phyloP scores from a whole-genome alignment of 2,329 filamentous ascomycete genomes.

The Keithomyces neogunnii region DNA sequence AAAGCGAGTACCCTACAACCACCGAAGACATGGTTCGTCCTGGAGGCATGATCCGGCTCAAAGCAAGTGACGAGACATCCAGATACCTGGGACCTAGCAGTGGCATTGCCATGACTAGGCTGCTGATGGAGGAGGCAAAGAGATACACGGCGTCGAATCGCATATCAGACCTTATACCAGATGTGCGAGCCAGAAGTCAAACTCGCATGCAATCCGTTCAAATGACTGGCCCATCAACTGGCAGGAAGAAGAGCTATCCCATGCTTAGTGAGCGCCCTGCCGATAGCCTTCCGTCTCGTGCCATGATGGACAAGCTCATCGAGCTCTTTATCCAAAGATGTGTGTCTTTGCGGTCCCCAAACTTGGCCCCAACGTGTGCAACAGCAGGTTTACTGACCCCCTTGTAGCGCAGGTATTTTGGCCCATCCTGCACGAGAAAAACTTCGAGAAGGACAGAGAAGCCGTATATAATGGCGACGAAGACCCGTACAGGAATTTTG shows the following conservation, averaged over 20 bases:
- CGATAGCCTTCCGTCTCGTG: slow-evolving; percentile 61
- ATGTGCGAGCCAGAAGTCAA: slow-evolving; percentile 51
- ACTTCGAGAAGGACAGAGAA: slow-evolving; percentile 67
- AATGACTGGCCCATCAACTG: slow-evolving; percentile 39
- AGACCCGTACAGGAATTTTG: slow-evolving; percentile 80
- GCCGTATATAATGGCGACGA: slow-evolving; percentile 69
- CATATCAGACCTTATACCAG: slow-evolving; percentile 86
- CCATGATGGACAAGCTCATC: slow-evolving; percentile 68
- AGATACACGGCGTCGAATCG: slow-evolving; percentile 83
- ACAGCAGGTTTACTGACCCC: slow-evolving; percentile 8
- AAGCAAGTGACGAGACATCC: slow-evolving; percentile 75
- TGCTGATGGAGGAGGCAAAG: slow-evolving; percentile 95
- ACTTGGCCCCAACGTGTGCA: neutral
- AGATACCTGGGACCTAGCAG: slow-evolving; percentile 91
- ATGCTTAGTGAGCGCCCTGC: slow-evolving; percentile 82
- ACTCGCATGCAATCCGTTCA: slow-evolving; percentile 52
- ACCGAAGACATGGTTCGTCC: slow-evolving; percentile 81
- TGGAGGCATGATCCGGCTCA: slow-evolving; percentile 75
- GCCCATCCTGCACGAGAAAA: slow-evolving; percentile 77
- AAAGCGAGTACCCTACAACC: slow-evolving; percentile 59
- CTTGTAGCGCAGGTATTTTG: slow-evolving; percentile 73
- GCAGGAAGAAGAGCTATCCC: slow-evolving; percentile 77
- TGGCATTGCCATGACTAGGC: slow-evolving; percentile 86
- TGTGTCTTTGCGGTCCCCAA: slow-evolving; percentile 26
- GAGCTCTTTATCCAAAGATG: slow-evolving; percentile 82